Base-by-base conservation (phyloP, 805 yeast genomes). In the Zygotorulaspora florentina region DNA sequence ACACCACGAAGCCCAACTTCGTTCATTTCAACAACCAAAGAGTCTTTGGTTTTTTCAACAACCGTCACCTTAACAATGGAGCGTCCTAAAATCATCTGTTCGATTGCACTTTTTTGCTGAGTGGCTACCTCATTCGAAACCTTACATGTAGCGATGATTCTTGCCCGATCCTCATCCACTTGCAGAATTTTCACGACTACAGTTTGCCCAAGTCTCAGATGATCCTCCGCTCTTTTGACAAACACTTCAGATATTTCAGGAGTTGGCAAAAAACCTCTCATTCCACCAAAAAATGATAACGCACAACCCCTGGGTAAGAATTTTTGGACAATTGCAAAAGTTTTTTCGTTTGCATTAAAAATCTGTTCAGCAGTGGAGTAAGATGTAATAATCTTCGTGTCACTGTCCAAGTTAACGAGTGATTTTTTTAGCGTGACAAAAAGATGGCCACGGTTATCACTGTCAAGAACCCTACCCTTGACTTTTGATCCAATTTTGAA, bases 171-270 rank as follows among this genome's bases (percentile, higher is more conserved):
- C 17, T 63, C 65, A 54, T 85, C 81, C 35, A 83, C 78, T 31
- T 72, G 68, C 35, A 83, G 56, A 13, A 93, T 70, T 56, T 83
- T 79, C 8, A 87, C 95, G 8, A 70, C 66, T 31, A 93, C 83
- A 1, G 96, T 83, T 67, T 93, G 98, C 3, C 96, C 96, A 12
- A 85, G 60, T 53, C 80, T 81, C 55, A 91, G 75, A 64, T 83
- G 85, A 54, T 89, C 91, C 53, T 76, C 79, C 15, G 96, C 89
- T 45, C 80, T 78, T 42, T 73, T 75, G 33, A 90, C 93, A 62
- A 77, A 87, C 1, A 96, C 81, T 67, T 93, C 98, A 43, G 95
- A 84, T 57, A 93, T 86, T 69, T 93, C 98, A 44, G 83, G 72
- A 53, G 82, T 80, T 26, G 99, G 98, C 50, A 93, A 71, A 62